phyloP scores from a whole-genome alignment of 1,284 basidiomycete species.

The Cystobasidium sp. region DNA sequence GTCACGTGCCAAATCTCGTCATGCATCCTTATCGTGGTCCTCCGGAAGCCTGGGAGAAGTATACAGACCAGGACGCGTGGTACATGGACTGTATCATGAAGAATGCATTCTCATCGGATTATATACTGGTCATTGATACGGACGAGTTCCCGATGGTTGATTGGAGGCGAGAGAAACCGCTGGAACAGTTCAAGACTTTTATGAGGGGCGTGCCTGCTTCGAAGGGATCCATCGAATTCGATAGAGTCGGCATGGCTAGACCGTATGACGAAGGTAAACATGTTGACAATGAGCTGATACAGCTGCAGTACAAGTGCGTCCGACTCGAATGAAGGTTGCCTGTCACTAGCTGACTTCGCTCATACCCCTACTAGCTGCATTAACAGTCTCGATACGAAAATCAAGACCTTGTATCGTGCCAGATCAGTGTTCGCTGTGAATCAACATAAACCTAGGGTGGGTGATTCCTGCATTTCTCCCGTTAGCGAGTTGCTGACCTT shows the following conservation, averaged over 20 bases:
- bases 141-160: slow-evolving; percentile 37
- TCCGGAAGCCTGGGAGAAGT: slow-evolving; percentile 23
- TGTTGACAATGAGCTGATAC: slow-evolving; percentile 13
- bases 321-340: neutral
- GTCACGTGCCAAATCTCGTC: slow-evolving; percentile 35
- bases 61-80: slow-evolving; percentile 33
- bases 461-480: neutral
- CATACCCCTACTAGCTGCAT: slow-evolving; percentile 3
- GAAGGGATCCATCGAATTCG: slow-evolving; percentile 29
- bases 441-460: slow-evolving; percentile 31
- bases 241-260: slow-evolving; percentile 27
- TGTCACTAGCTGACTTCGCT: neutral
- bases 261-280: slow-evolving; percentile 11
- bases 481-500: neutral
- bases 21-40: slow-evolving; percentile 26
- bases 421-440: slow-evolving; percentile 26
- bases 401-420: slow-evolving; percentile 30
- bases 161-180: slow-evolving; percentile 17
- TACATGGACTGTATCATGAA: slow-evolving; percentile 40
- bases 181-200: slow-evolving; percentile 33
- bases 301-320: slow-evolving; percentile 27
- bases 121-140: slow-evolving; percentile 29
- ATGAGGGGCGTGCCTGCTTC: slow-evolving; percentile 32
- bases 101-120: slow-evolving; percentile 37
- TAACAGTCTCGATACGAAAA: slow-evolving; percentile 16